These are phyloP conservation scores for Tricholoma matsutake DNA, from an alignment of 768 basidiomycete genomes.

Conservation along the genomic window DNA sequence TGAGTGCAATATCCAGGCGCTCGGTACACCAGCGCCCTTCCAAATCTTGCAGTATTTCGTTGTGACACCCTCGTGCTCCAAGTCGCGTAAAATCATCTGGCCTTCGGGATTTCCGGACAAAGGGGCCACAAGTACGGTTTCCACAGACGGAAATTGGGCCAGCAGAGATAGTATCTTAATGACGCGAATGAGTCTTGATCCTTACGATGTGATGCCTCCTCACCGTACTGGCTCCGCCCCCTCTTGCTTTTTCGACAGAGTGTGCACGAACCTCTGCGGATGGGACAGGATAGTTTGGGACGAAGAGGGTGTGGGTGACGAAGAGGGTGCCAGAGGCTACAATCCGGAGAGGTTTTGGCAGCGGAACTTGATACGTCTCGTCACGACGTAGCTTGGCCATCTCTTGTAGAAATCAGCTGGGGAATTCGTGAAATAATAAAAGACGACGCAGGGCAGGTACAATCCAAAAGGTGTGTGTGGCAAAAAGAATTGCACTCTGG, in stretches of 20 bases:
- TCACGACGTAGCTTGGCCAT: conserved; percentile 51
- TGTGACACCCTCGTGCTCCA: conserved; percentile 64
- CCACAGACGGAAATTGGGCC: conserved; percentile 65
- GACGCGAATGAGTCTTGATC: conserved; percentile 7
- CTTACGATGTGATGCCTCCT: not conserved
- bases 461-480: not conserved
- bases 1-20: conserved; percentile 78
- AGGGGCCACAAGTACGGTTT: conserved; percentile 71
- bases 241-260: conserved; percentile 61
- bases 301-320: conserved; percentile 64
- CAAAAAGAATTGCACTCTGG: not conserved
- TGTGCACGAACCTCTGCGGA: conserved; percentile 65
- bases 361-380: conserved; percentile 22
- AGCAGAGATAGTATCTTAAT: conserved; percentile 58
- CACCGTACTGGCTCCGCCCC: conserved; percentile 68
- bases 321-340: conserved; percentile 82
- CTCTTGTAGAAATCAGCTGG: not conserved
- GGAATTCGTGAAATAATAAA: conserved; percentile 9
- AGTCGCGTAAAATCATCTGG: conserved; percentile 53
- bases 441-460: not conserved
- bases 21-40: conserved; percentile 70
- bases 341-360: conserved; percentile 55
- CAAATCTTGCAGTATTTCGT: conserved; percentile 75
- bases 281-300: conserved; percentile 59
- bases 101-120: conserved; percentile 74